Evolutionary conservation across 2,329 filamentous ascomycete genomes (phyloP).

Genomic region (Fusarium sp.): DNA sequence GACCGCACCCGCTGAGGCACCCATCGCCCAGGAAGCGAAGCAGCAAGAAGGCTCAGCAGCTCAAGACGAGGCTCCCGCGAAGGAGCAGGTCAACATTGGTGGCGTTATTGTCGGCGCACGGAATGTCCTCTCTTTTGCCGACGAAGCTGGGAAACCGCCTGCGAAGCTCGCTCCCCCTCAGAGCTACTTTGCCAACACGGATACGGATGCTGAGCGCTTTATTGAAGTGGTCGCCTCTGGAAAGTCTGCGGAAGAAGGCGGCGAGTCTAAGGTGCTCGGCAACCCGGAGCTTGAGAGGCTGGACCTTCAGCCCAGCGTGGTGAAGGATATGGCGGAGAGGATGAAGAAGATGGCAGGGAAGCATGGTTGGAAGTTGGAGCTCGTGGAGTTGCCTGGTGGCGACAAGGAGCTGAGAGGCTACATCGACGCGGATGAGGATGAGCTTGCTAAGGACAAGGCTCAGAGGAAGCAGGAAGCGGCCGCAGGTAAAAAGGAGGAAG

Average conservation of each 20-base stretch:
- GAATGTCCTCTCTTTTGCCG: conserved; percentile 55
- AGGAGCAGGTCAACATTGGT: conserved; percentile 57
- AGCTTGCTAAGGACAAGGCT: conserved; percentile 33
- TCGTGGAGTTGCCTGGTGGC: conserved; percentile 70
- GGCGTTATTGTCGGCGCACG: conserved; percentile 62
- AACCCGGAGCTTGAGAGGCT: conserved; percentile 73
- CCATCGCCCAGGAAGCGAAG: conserved; percentile 16
- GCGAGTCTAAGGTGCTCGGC: conserved; percentile 66
- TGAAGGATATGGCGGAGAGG: conserved; percentile 73
- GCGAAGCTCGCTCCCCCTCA: conserved; percentile 57
- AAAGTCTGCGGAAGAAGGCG: conserved; percentile 63
- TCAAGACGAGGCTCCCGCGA: conserved; percentile 43
- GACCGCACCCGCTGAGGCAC: conserved; percentile 45
- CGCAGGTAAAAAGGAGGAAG: conserved; percentile 17
- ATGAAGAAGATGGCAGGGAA: conserved; percentile 73
- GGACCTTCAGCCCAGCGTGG: conserved; percentile 69
- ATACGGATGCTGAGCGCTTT: conserved; percentile 42
- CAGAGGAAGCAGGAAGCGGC: conserved; percentile 31
- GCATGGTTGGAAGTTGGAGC: conserved; percentile 79
- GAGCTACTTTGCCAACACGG: conserved; percentile 48
- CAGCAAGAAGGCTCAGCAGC: conserved; percentile 21
- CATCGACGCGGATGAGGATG: conserved; percentile 64
- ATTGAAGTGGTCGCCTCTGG: conserved; percentile 57
- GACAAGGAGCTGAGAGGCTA: conserved; percentile 72
- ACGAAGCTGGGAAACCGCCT: conserved; percentile 57